phyloP scores from a whole-genome alignment of 108 stramenopile genomes.

The Fragilariopsis cylindrus region DNA sequence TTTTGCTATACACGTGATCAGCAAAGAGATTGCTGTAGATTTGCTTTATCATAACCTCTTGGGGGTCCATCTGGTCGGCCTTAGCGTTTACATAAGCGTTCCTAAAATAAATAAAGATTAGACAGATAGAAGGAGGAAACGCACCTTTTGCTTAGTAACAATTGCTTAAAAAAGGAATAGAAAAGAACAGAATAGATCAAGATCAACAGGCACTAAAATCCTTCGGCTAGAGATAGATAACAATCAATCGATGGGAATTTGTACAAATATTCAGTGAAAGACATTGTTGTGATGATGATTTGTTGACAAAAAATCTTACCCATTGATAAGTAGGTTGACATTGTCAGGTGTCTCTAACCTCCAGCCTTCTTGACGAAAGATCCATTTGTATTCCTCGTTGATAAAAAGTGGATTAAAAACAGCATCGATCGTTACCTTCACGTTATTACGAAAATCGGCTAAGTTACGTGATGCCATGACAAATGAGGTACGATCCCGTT shows the following conservation, averaged over 20 bases:
- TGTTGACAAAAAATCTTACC: constrained; percentile 62
- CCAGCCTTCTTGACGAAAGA: constrained; percentile 95
- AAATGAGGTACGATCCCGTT: constrained; percentile 94
- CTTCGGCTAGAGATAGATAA: no score
- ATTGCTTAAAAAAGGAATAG: not conserved
- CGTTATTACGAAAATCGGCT: constrained; percentile 83
- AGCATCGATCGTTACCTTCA: constrained; percentile 93
- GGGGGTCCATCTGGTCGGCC: constrained; percentile 88
- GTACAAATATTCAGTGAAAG: no score
- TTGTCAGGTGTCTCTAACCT: constrained; percentile 74
- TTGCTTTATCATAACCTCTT: constrained; percentile 65
- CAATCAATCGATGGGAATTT: no score
- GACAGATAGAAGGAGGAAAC: not conserved
- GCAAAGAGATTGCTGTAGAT: constrained; percentile 84
- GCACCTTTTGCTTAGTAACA: not conserved
- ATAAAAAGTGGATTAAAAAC: constrained; percentile 87
- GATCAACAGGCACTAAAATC: not conserved
- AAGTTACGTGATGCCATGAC: constrained; percentile 79
- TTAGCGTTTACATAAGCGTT: constrained; percentile 89
- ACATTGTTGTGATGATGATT: not conserved
- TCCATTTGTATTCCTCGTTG: constrained; percentile 68
- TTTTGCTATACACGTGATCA: constrained; percentile 79
- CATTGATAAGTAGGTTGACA: constrained; percentile 61
- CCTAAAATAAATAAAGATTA: constrained; percentile 6
- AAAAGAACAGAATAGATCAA: not conserved